Percentiles rank a stretch among this genome's conserved stretches.
Evolutionary conservation across 495 filamentous ascomycete species (phyloP).

Genomic region (Neurospora discreta): DNA sequence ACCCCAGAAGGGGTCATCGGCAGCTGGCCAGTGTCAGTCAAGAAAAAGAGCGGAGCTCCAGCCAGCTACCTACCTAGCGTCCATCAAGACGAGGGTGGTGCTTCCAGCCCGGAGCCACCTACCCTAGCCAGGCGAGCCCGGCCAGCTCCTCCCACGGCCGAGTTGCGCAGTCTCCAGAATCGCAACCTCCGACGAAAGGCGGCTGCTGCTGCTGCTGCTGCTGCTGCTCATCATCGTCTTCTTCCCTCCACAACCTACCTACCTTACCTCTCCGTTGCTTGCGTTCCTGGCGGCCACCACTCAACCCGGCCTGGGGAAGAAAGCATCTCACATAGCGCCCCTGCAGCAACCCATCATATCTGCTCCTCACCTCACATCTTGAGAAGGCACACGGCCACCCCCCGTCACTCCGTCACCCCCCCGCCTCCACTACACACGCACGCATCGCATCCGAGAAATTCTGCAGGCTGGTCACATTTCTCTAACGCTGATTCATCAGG

Average conservation of each 20-base stretch:
- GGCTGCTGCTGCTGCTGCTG: not conserved
- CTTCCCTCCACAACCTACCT: not conserved
- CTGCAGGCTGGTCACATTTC: constrained; percentile 27
- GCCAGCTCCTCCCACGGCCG: not conserved
- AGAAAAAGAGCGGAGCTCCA: not conserved
- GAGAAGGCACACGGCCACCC: not conserved
- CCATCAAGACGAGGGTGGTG: not conserved
- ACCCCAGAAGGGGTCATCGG: not conserved
- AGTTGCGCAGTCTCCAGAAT: not conserved
- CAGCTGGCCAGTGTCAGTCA: not conserved
- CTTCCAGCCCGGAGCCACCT: not conserved
- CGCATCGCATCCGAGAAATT: constrained; percentile 18
- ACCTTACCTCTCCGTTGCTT: not conserved
- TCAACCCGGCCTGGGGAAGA: constrained; percentile 13
- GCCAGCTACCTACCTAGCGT: not conserved
- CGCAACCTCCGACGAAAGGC: not conserved
- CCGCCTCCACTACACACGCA: constrained; percentile 10
- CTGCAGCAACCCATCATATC: constrained; percentile 5
- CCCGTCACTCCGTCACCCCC: constrained; percentile 6
- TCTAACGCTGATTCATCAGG: constrained; percentile 19
- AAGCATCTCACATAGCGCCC: not conserved
- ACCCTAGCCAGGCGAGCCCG: not conserved
- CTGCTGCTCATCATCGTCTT: not conserved
- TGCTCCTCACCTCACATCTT: not conserved
- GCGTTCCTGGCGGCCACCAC: constrained; percentile 1